A percentile compares a stretch with the other conserved stretches of the same genome.
Conservation (phyloP, 139 green algal species). For the Micractinium conductrix region DNA sequence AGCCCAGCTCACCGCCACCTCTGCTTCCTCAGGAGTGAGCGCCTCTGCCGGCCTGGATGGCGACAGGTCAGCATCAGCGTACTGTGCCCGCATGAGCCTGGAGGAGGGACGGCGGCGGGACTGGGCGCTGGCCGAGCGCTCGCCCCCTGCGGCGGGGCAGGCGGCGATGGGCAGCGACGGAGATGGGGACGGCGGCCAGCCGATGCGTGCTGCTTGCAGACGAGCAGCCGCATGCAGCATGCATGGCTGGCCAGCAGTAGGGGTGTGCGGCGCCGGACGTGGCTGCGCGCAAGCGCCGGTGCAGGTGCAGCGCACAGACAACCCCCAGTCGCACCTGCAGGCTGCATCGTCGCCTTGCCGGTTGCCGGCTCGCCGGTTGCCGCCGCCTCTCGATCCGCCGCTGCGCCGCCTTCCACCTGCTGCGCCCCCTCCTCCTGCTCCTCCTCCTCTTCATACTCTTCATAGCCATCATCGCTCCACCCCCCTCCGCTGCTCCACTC, state of each 20-base stretch:
- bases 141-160: neutral
- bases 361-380: neutral
- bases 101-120: neutral
- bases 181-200: neutral
- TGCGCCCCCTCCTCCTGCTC: neutral
- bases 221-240: neutral
- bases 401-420: neutral
- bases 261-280: too few species aligned
- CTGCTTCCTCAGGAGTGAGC: neutral
- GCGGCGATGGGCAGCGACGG: too few species aligned
- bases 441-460: neutral
- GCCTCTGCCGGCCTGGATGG: neutral
- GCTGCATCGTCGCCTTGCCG: neutral
- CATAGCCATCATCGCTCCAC: neutral
- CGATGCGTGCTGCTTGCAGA: neutral
- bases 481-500: too few species aligned
- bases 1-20: constrained; percentile 15
- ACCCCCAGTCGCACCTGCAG: too few species aligned
- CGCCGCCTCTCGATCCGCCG: neutral
- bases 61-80: too few species aligned
- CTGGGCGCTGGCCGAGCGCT: neutral
- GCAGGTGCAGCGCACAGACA: too few species aligned
- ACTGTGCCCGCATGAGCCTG: too few species aligned
- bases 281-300: too few species aligned
- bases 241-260: neutral